Percentiles rank a stretch among this genome's conserved stretches.
phyloP scores from a whole-genome alignment of 2,329 filamentous ascomycete genomes.

The Verticillium nonalfalfae region DNA sequence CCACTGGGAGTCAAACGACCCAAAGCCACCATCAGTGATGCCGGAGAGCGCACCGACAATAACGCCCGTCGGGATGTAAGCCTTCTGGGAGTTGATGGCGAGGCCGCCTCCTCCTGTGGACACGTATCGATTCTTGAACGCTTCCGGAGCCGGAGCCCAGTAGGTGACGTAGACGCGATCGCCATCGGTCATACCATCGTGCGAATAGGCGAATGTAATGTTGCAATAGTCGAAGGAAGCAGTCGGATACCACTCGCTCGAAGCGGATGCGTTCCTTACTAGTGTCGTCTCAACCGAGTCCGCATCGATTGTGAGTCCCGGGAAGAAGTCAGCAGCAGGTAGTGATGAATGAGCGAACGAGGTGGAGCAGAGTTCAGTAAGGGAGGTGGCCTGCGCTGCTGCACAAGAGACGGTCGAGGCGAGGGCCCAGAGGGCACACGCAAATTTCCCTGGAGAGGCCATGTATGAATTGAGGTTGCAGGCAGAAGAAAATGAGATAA shows the following conservation, averaged over 20 bases:
- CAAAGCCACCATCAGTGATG: constrained; percentile 43
- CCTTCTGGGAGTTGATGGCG: constrained; percentile 30
- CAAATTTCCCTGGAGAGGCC: background rate
- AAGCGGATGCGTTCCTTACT: constrained; percentile 23
- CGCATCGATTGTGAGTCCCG: constrained; percentile 19
- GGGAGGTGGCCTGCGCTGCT: constrained; percentile 10
- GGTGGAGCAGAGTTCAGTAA: constrained; percentile 13
- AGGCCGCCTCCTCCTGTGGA: constrained; percentile 38
- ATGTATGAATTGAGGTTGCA: background rate
- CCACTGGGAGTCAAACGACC: constrained; percentile 32
- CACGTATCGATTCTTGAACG: constrained; percentile 39
- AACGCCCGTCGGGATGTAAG: constrained; percentile 29
- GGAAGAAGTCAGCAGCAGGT: constrained; percentile 14
- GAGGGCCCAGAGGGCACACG: background rate
- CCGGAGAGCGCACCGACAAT: constrained; percentile 40
- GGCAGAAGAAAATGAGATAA: too few relatives aligned
- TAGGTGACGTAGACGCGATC: constrained; percentile 28
- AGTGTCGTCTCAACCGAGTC: constrained; percentile 19
- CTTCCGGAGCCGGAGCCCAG: constrained; percentile 33
- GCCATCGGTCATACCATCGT: constrained; percentile 24
- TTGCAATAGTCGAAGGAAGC: constrained; percentile 34
- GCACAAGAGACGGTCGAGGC: constrained; percentile 1
- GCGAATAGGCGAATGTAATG: constrained; percentile 37
- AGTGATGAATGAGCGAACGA: constrained; percentile 15
- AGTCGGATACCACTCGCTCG: constrained; percentile 20